phyloP scores from a whole-genome alignment of 345 rosid species.

The Eucalyptus lansdowneana region DNA sequence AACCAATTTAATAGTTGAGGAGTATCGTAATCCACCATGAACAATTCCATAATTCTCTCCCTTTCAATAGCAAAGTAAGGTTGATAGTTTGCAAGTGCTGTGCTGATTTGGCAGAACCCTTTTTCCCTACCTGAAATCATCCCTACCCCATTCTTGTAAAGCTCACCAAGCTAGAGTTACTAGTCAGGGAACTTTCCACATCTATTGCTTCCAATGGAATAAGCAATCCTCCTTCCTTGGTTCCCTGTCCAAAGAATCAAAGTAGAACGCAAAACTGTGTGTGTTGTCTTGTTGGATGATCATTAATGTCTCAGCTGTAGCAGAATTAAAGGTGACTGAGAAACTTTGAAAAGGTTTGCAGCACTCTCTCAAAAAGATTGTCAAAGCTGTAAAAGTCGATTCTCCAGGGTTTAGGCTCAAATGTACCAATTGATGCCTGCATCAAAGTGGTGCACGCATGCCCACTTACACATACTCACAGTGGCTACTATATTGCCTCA shows the following conservation, averaged over 20 bases:
- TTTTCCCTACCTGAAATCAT: not conserved
- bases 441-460: not conserved
- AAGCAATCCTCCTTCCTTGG: not conserved
- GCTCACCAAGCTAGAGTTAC: not conserved
- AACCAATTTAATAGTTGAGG: not conserved
- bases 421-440: not conserved
- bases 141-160: not conserved
- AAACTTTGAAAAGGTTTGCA: not conserved
- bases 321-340: not conserved
- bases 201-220: not conserved
- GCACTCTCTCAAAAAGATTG: not conserved
- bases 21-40: not conserved
- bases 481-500: not conserved
- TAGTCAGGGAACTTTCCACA: not conserved
- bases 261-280: not conserved
- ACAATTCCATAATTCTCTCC: not conserved
- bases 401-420: not conserved
- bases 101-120: not conserved
- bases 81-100: not conserved
- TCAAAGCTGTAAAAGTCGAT: not conserved
- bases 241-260: not conserved
- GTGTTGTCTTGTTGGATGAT: not conserved
- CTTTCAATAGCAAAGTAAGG: not conserved
- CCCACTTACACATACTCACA: not conserved
- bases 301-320: not conserved